Conservation (phyloP, 305 asterid genomes). For the Coffea humblotiana region DNA sequence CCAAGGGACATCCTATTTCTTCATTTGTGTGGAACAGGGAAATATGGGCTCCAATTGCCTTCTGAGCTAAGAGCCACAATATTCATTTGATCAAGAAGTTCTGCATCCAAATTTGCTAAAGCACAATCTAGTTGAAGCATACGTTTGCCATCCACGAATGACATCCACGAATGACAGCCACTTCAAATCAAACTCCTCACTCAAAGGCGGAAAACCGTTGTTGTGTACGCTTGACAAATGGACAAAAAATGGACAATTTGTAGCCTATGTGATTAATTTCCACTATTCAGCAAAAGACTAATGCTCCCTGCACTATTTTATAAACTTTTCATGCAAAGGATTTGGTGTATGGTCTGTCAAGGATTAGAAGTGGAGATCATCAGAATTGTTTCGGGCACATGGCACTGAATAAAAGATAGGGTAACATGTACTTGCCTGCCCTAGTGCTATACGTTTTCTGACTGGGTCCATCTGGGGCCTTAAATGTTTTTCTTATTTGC, state of each 20-base stretch:
- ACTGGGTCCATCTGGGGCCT: background rate
- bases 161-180: background rate
- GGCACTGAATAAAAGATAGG: background rate
- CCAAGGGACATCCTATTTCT: conserved; percentile 15
- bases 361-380: background rate
- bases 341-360: no score
- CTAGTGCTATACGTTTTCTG: background rate
- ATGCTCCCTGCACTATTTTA: background rate
- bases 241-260: background rate
- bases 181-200: background rate
- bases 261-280: no score
- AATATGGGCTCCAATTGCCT: conserved; percentile 3
- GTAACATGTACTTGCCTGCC: background rate
- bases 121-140: background rate
- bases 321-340: background rate
- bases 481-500: background rate
- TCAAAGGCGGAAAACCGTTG: background rate
- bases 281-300: background rate
- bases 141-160: background rate
- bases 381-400: background rate
- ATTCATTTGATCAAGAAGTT: background rate
- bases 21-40: background rate
- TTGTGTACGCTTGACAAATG: background rate
- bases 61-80: background rate
- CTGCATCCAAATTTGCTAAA: background rate